Percentiles rank a stretch among this genome's conserved stretches.
These are phyloP conservation scores for Neurospora discreta DNA, from an alignment of 495 filamentous ascomycete species.

Conservation along the genomic window DNA sequence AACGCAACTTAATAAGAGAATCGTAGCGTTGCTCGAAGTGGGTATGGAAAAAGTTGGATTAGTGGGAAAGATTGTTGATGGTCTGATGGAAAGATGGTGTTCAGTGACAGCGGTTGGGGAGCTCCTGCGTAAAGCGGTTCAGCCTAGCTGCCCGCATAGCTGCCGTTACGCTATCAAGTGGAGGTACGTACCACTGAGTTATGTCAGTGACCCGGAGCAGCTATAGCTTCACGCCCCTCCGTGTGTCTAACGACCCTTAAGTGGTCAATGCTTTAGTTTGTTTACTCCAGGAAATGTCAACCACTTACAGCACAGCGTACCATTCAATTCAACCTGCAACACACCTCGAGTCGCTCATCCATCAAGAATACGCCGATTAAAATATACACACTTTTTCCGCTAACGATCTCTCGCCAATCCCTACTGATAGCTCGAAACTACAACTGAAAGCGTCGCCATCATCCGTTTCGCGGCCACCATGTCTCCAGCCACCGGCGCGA, in stretches of 20 bases:
- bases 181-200: neutral
- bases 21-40: neutral
- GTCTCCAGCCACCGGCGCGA: constrained; percentile 42
- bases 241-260: neutral
- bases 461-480: constrained; percentile 23
- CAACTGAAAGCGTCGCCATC: neutral
- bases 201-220: neutral
- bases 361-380: neutral
- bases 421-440: neutral
- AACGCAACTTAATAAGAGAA: neutral
- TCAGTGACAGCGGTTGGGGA: neutral
- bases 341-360: constrained; percentile 6
- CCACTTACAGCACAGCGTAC: constrained; percentile 19
- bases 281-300: constrained; percentile 21
- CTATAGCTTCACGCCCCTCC: neutral
- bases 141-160: constrained; percentile 1
- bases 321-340: neutral
- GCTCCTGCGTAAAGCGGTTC: constrained; percentile 21
- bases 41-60: neutral
- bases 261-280: constrained; percentile 16
- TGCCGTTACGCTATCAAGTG: neutral
- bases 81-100: neutral
- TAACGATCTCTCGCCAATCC: neutral
- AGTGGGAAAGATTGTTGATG: neutral
- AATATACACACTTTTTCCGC: neutral